Conservation (phyloP, 1,284 basidiomycete species). For the Phellinidium pouzarii region DNA sequence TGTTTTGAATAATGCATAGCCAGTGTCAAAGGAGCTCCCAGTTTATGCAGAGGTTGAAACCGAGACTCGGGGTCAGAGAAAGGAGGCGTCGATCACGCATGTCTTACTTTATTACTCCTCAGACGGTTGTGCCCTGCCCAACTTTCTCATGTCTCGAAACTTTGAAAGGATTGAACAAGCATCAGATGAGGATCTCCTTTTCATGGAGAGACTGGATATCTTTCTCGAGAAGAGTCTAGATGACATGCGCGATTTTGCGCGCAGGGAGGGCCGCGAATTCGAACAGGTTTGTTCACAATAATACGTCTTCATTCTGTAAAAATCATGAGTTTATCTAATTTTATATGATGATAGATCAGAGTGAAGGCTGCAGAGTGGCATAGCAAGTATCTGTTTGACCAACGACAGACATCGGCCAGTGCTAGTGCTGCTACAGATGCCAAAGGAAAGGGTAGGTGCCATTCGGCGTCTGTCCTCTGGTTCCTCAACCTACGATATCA, state of each 20-base stretch:
- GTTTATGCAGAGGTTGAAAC: too few relatives aligned
- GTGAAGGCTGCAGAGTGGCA: constrained; percentile 51
- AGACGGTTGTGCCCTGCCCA: too few relatives aligned
- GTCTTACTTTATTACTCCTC: too few relatives aligned
- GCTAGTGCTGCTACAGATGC: neutral
- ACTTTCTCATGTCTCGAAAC: neutral
- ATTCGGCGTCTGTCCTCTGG: neutral
- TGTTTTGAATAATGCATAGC: too few relatives aligned
- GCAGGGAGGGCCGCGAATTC: constrained; percentile 48
- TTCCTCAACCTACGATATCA: neutral
- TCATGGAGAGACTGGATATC: constrained; percentile 52
- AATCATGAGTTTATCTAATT: neutral
- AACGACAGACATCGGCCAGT: neutral
- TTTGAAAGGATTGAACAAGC: constrained; percentile 16
- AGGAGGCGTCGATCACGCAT: too few relatives aligned
- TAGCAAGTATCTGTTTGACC: constrained; percentile 42
- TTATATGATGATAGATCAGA: constrained; percentile 36
- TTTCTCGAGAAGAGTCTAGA: constrained; percentile 50
- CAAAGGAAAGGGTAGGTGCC: neutral
- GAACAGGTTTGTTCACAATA: constrained; percentile 58
- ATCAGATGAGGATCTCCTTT: constrained; percentile 38
- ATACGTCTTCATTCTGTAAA: too few relatives aligned
- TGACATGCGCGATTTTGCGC: constrained; percentile 53
- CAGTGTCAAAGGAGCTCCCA: too few relatives aligned
- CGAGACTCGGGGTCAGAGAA: too few relatives aligned